Evolutionary conservation across 2,329 filamentous ascomycete genomes (phyloP), one percentile per base, ranked within the genome.

Genomic region (Orbilia quercus): DNA sequence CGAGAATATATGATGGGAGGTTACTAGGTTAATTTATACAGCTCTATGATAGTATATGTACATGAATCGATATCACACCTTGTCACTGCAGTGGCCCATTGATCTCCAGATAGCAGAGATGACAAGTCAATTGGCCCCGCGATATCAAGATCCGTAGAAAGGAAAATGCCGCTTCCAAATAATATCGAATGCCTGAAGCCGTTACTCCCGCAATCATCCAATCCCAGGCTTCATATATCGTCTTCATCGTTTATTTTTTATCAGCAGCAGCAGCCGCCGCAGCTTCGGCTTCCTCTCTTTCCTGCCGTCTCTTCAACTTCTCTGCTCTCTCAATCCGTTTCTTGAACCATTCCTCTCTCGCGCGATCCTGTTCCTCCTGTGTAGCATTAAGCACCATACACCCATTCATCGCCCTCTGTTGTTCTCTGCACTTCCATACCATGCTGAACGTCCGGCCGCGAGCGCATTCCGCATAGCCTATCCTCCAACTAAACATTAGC

Each of bases 401-500:
- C 74, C 84, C 85, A 82, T 99, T 99, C 95, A 99, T 99, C 36
- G 85, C 84, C 75, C 89, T 88, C 78, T 92, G 90, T 79, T 93
- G 86, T 53, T 85, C 82, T 60, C 92, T 89, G 83, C 95, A 99
- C 59, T 88, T 86, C 84, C 95, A 97, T 11, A 92, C 90, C 69
- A 95, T 90, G 65, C 89, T 92, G 78, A 98, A 87, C 4, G 93
- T 98, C 76, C 91, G 90, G 79, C 90, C 89, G 54, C 89, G 85
- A 59, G 93, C 93, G 84, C 95, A 99, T 76, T 90, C 88, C 67
- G 95, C 95, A 80, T 99, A 99, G 74, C 90, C 94, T 97, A 77
- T 58, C 23, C 22, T 23, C 28, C 44, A 55, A 48, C n/a, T n/a
- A 12, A 9, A 51, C 12, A 20, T 38, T 7, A 34, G 14, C 47